A percentile compares a stretch with the other conserved stretches of the same genome.
These are phyloP conservation scores for Psilocybe cyanescens DNA, from an alignment of 768 basidiomycete genomes.

Conservation along the genomic window DNA sequence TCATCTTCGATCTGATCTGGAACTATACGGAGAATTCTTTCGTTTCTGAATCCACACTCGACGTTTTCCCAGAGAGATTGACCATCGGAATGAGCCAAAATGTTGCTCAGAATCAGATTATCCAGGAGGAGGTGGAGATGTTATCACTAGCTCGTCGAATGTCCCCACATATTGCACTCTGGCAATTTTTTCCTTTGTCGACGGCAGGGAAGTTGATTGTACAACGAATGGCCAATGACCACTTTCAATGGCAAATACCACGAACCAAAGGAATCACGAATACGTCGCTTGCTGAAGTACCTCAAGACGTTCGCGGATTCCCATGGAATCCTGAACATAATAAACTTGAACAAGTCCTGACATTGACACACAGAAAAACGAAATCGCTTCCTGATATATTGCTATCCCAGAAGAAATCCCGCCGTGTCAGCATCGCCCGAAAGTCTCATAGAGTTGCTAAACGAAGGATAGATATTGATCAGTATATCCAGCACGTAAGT, in stretches of 20 bases:
- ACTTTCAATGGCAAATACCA: neutral
- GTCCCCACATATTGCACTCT: neutral
- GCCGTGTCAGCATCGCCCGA: neutral
- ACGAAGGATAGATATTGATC: neutral
- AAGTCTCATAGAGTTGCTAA: neutral
- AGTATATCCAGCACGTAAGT: slow-evolving; percentile 8
- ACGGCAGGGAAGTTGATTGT: neutral
- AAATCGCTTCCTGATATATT: neutral
- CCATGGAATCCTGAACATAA: neutral
- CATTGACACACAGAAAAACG: neutral
- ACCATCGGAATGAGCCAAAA: neutral
- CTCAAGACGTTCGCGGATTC: neutral
- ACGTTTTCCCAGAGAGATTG: neutral
- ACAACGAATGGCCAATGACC: neutral
- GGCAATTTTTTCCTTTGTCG: neutral
- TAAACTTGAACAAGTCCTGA: neutral
- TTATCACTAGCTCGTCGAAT: neutral
- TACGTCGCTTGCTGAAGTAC: neutral
- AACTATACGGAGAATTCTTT: neutral
- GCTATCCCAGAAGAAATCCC: neutral
- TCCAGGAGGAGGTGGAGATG: neutral
- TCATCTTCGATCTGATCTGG: neutral
- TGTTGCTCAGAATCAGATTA: neutral
- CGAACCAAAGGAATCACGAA: neutral
- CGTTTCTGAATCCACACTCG: neutral